phyloP scores from a whole-genome alignment of 208 protist species.

The Herpetomonas samuelpessoai region DNA sequence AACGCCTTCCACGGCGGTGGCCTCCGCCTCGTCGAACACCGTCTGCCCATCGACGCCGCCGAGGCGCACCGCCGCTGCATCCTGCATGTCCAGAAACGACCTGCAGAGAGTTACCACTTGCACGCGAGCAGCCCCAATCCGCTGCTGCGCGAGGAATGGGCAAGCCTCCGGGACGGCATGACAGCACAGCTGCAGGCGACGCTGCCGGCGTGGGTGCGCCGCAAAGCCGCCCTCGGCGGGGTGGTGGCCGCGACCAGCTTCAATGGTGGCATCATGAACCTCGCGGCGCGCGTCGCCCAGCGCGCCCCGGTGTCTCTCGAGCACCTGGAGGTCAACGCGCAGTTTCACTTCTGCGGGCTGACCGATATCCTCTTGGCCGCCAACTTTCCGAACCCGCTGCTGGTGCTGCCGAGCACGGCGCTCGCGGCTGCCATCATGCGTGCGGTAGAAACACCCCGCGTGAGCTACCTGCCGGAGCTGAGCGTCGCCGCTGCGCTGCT shows the following conservation, averaged over 20 bases:
- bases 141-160: constrained; percentile 59
- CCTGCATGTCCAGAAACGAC: constrained; percentile 51
- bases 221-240: constrained; percentile 57
- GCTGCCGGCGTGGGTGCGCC: constrained; percentile 59
- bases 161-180: constrained; percentile 32
- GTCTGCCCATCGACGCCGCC: constrained; percentile 43
- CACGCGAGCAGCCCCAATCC: constrained; percentile 73
- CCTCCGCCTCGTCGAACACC: constrained; percentile 31
- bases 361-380: constrained; percentile 75
- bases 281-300: constrained; percentile 77
- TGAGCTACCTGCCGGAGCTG: constrained; percentile 74
- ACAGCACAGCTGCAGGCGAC: constrained; percentile 27
- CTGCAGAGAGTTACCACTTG: constrained; percentile 16
- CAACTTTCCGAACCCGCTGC: constrained; percentile 60
- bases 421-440: constrained; percentile 55
- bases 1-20: neutral
- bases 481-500: constrained; percentile 55
- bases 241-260: constrained; percentile 61
- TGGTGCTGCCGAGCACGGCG: constrained; percentile 63
- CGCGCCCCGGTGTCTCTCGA: constrained; percentile 51
- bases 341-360: constrained; percentile 76
- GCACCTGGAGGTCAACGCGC: constrained; percentile 65
- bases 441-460: constrained; percentile 52
- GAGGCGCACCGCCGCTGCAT: constrained; percentile 61
- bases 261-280: constrained; percentile 76